Conservation (phyloP, 108 stramenopile genomes). For the Skeletonema tropicum region DNA sequence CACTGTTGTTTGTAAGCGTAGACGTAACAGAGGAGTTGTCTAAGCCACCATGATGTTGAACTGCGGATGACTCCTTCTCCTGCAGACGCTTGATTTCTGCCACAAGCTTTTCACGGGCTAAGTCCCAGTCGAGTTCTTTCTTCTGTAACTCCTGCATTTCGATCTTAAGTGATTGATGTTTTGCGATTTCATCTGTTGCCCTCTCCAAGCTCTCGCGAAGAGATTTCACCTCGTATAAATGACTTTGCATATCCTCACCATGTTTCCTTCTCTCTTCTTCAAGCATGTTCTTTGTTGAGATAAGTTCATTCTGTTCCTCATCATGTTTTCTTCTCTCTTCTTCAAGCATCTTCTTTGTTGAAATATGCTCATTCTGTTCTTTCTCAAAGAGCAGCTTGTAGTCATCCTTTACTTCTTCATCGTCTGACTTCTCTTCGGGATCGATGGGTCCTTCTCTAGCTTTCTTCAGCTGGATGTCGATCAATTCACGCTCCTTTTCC, state of each 20-base stretch:
- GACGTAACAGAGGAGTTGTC: slow-evolving; percentile 8
- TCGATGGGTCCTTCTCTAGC: not conserved
- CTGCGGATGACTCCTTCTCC: not conserved
- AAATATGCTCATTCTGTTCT: no score
- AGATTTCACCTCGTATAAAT: slow-evolving; percentile 38
- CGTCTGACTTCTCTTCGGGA: not conserved
- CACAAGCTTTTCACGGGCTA: slow-evolving; percentile 19
- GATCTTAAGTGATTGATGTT: slow-evolving; percentile 5
- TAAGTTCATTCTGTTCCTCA: not conserved
- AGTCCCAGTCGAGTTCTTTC: slow-evolving; percentile 23
- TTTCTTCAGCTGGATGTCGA: no score
- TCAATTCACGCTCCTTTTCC: no score
- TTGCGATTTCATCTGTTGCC: slow-evolving; percentile 38
- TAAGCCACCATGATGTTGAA: not conserved
- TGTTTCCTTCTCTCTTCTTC: slow-evolving; percentile 14
- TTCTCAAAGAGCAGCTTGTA: not conserved
- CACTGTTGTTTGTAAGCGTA: not conserved
- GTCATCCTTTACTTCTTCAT: slow-evolving; percentile 5
- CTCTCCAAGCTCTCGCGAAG: slow-evolving; percentile 36
- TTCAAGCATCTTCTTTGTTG: no score
- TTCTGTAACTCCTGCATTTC: slow-evolving; percentile 12
- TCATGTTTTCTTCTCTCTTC: no score
- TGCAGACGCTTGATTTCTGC: slow-evolving; percentile 28
- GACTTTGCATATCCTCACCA: slow-evolving; percentile 32
- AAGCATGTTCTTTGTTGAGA: not conserved